phyloP scores from a whole-genome alignment of 78 protist genomes.

The Dictyostelium firmibasis region DNA sequence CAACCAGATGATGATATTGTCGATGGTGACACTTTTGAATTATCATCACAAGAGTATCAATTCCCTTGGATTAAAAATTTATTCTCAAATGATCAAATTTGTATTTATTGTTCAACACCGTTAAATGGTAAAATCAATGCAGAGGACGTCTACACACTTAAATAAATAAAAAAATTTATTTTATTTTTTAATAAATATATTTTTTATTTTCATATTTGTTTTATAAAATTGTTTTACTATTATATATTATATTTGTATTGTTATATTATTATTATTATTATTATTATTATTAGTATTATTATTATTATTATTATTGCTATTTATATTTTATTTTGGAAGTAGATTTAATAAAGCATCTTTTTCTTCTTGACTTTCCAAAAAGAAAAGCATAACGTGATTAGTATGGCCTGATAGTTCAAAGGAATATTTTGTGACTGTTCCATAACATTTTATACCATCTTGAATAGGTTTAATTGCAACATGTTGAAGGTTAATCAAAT shows the following conservation, averaged over 20 bases:
- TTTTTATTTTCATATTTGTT: neutral
- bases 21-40: neutral
- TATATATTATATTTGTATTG: neutral
- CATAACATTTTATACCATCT: slow-evolving; percentile 61
- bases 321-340: neutral
- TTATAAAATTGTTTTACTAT: neutral
- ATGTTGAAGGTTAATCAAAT: neutral
- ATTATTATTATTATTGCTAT: neutral
- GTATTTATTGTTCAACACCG: neutral
- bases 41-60: neutral
- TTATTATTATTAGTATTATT: too few relatives aligned
- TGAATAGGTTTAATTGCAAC: slow-evolving; percentile 7
- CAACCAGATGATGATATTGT: neutral
- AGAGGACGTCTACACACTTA: neutral
- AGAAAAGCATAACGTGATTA: slow-evolving; percentile 46
- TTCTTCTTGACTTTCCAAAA: slow-evolving; percentile 45
- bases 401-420: slow-evolving; percentile 67
- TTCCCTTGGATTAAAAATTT: neutral
- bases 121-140: neutral
- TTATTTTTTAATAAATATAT: neutral
- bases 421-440: slow-evolving; percentile 56
- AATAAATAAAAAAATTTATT: neutral
- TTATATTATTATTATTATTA: neutral
- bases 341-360: slow-evolving; percentile 49
- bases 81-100: neutral